phyloP scores from a whole-genome alignment of 192 early-diverging fungal species.

The Rhizophagus sp. region DNA sequence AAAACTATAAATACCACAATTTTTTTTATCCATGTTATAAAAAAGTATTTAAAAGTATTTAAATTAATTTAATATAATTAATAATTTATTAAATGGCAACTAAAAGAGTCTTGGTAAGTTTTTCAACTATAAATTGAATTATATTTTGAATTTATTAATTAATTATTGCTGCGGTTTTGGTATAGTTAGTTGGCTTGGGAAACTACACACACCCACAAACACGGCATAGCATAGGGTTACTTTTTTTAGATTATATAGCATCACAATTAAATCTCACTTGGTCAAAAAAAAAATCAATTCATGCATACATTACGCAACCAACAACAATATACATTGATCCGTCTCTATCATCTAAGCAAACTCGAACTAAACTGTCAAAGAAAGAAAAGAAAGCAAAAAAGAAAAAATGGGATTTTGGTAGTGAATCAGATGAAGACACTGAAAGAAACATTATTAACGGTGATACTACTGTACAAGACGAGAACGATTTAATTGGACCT shows the following conservation, averaged over 20 bases:
- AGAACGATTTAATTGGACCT: not conserved
- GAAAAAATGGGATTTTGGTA: not conserved
- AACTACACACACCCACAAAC: constrained; percentile 66
- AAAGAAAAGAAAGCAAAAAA: not conserved
- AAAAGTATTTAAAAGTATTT: too few relatives aligned
- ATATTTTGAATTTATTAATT: too few relatives aligned
- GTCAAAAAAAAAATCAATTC: constrained; percentile 37
- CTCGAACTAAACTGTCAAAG: not conserved
- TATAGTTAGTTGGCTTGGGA: constrained; percentile 69
- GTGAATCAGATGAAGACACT: not conserved
- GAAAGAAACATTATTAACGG: not conserved
- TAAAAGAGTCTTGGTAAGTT: not conserved
- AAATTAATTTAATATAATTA: too few relatives aligned
- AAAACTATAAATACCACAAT: too few relatives aligned
- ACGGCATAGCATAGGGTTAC: constrained; percentile 75
- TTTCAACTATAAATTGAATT: not conserved
- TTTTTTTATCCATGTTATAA: too few relatives aligned
- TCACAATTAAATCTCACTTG: constrained; percentile 46
- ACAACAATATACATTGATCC: constrained; percentile 29
- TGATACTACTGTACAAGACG: not conserved
- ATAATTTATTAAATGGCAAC: not conserved
- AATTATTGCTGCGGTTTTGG: not conserved
- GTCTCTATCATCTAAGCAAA: constrained; percentile 23
- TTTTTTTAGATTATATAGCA: constrained; percentile 60
- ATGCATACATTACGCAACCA: constrained; percentile 34